Evolutionary conservation across 2,329 filamentous ascomycete genomes (phyloP), one percentile per base, ranked within the genome.

Genomic region (Hirsutella thompsonii): DNA sequence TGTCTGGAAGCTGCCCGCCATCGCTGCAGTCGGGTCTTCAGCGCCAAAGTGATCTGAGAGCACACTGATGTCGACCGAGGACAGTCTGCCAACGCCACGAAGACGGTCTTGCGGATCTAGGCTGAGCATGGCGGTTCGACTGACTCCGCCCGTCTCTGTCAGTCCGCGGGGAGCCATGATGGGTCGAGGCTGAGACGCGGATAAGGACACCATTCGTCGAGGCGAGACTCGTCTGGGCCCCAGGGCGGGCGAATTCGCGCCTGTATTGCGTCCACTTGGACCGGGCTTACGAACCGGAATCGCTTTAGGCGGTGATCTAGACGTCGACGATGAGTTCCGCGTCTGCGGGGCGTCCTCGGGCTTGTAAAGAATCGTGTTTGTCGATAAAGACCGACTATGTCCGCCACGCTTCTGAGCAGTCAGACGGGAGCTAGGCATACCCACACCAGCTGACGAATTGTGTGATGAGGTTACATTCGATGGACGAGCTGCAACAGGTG

Each of bases 331-430:
- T 8, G 64, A 63, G 46, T 59, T 66, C 10, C 56, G 53, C 1
- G 54, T 49, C 14, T 58, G 61, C 38, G 47, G 56, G 40, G 52
- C 47, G 20, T 69, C 64, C 26, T 77, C 65, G 0, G 88, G 88
- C 28, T 84, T 88, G 61, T 83, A 94, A 1, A 94, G 67, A 41
- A 93, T 88, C 0, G 89, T 94, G 50, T 81, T 86, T 18, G 79
- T 83, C 0, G 89, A 94, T 4, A 82, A 58, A 11, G 86, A 88
- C 30, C 88, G 81, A 42, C 64, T 72, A 52, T 94, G 88, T 4
- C 67, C 53, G 1, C 60, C 63, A 36, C 64, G 58, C 39, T 63
- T 60, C 33, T 57, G 47, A 20, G 19, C 20, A 9, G 11, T 56
- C 50, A 9, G 55, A 50, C n/a, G 49, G 46, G 9, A 46, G 47